Evolutionary conservation across 495 filamentous ascomycete genomes (phyloP), one percentile per base, ranked within the genome.

Genomic region (Annulohypoxylon nitens): DNA sequence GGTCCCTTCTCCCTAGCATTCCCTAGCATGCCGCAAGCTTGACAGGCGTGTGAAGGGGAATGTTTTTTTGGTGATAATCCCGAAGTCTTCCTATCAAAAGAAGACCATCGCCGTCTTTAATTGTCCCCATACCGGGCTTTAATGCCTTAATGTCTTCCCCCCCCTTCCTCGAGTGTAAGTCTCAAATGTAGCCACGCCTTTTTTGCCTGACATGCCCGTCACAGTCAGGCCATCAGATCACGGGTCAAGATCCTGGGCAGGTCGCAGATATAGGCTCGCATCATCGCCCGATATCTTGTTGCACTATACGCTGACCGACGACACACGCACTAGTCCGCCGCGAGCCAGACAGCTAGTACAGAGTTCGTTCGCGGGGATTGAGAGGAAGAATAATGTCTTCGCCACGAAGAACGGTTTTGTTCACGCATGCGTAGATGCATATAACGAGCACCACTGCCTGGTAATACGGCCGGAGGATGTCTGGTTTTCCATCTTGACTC

Each of bases 391-490:
- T 25, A 80, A 77, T 39, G 72, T 83, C 30, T 80, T 76, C 71
- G 70, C 82, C 0, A 73, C 78, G 48, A 78, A 81, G 26, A 85
- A 90, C 54, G 86, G 86, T 37, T 85, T 90, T 61, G 84, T 90
- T 4, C 76, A 83, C 54, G 80, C 81, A 12, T 77, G 78, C 57
- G 80, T 88, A 16, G 74, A 83, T 14, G 88, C 89, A 43, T 90
- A 88, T 71, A 85, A 81, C 67, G 61, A 83, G 25, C 87, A 91
- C 63, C 85, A 86, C 61, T 80, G 86, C 64, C 82, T 90, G 10
- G 78, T 81, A 10, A 78, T 91, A 58, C 85, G 89, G 12, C 88
- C 88, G 11, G 88, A 91, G 47, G 88, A 91, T 72, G 78, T 91
- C 48, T 91, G 89, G 88, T 80, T 90, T 45, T 79, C 85, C 51